A percentile compares a stretch with the other conserved stretches of the same genome.
These are phyloP conservation scores for Tolypocladium paradoxum DNA, from an alignment of 2,329 filamentous ascomycete species.

Conservation along the genomic window DNA sequence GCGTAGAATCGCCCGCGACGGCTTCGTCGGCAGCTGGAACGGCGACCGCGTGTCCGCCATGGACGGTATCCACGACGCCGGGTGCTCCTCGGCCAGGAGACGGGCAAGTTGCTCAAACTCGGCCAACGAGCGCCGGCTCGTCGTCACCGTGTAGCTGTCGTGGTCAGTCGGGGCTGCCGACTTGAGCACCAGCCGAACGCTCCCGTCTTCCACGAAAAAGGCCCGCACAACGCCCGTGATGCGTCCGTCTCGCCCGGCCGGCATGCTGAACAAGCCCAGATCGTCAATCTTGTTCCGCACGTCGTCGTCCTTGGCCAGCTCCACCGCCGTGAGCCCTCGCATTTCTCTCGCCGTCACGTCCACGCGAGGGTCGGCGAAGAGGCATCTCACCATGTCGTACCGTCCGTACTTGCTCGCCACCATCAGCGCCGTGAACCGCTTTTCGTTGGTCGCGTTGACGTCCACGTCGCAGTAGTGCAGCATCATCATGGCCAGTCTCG, in stretches of 20 bases:
- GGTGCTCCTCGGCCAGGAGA: conserved; percentile 78
- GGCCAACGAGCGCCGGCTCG: conserved; percentile 72
- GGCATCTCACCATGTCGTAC: conserved; percentile 78
- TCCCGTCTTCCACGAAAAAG: conserved; percentile 95
- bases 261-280: conserved; percentile 69
- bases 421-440: conserved; percentile 91
- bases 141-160: conserved; percentile 85
- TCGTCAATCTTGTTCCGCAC: conserved; percentile 95
- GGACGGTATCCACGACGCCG: conserved; percentile 86
- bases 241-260: conserved; percentile 61
- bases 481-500: conserved; percentile 62
- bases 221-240: conserved; percentile 90
- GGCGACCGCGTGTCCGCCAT: conserved; percentile 71
- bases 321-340: conserved; percentile 83
- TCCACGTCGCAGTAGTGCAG: conserved; percentile 85
- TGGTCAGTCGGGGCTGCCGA: conserved; percentile 77
- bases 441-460: conserved; percentile 91
- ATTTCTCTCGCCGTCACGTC: conserved; percentile 76
- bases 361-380: conserved; percentile 81
- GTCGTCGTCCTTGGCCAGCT: conserved; percentile 95
- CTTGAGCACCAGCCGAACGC: conserved; percentile 84
- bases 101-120: conserved; percentile 88
- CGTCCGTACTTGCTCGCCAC: conserved; percentile 96
- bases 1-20: conserved; percentile 74
- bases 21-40: conserved; percentile 87